Evolutionary conservation across 352 stramenopile species (phyloP), one percentile per base, ranked within the genome.

Genomic region (Phytophthora podocarpi): DNA sequence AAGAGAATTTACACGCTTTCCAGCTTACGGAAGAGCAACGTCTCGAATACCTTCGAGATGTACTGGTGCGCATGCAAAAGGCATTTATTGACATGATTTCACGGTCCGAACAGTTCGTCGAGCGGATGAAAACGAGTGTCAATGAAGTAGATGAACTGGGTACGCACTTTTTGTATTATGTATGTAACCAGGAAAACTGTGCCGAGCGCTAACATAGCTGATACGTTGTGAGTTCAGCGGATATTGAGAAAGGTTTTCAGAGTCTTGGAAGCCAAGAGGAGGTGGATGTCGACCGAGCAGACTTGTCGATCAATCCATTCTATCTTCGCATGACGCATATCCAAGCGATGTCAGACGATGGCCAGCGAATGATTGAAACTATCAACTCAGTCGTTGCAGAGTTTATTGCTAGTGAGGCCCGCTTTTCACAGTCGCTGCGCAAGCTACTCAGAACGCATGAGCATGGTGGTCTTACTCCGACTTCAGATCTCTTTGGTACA

Each of bases 21-120:
- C 83, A 95, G 52, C 67, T 95, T 6, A 95, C 85, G 24, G 85
- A 95, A 64, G 85, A 95, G 42, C 85, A 93, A 46, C 80, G 85
- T 3, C 70, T 95, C 1, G 85, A 91, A 34, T 95, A 91, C 37
- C 59, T 95, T 15, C 87, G 87, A 41, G 82, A 93, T 61, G 45
- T 95, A 21, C 51, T 95, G 6, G 27, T 90, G n/a, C 81, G 83
- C 3, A 76, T 82, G 50, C 74, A 91, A 62, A 86, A 84, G 26
- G 67, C 76, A 6, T 76, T 89, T 36, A 52, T 82, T 10, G 66
- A 49, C 10, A 79, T 81, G 49, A 77, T 87, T 45, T 61, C 81
- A 30, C 55, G 62, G 13, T 75, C 82, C 0, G 46, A 82, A 20
- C 55, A 70, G 21, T 66, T 87, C 6, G 66, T 92, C 7, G 62